Evolutionary conservation across 2,329 filamentous ascomycete species (phyloP), one percentile per base, ranked within the genome.

Genomic region (Cladophialophora carrionii): DNA sequence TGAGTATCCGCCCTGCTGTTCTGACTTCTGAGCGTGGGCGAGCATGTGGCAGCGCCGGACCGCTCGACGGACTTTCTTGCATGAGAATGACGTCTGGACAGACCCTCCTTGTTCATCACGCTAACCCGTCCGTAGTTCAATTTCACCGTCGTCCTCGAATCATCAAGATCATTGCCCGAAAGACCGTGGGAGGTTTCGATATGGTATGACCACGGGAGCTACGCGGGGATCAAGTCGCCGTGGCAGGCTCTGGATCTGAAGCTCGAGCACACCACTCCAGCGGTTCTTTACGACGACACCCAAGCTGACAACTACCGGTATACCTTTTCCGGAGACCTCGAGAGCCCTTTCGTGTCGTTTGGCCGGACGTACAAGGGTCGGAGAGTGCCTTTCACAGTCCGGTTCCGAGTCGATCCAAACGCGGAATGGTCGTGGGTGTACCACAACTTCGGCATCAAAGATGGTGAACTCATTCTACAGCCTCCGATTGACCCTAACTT

Each of bases 131-230:
- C 70, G 8, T 52, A 83, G 72, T 79, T 89, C 46, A 74, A 76
- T 0, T 88, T 97, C 70, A 88, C 85, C 0, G 88, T 90, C 6
- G 77, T 93, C 12, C 81, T 96, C 34, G 88, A 93, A 71, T 85
- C 88, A 49, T 85, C 85, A 48, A 76, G 75, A 24, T 80, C 80
- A 41, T 83, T 83, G 54, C 80, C 81, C 7, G 78, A 84, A 17
- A 80, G 86, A 66, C 72, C 81, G 22, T 95, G 90, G 88, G 84
- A 95, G 71, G 85, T 92, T 34, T 85, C 85, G 17, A 77, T 96
- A 7, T 96, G 92, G 91, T 86, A 91, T 68, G 87, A 89, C 71
- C 84, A 85, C 58, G 80, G 75, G 41, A 81, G 84, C 87, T 66
- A 78, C 48, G 61, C 62, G 22, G 67, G 66, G n/a, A 58, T 48